phyloP scores from a whole-genome alignment of 2,329 filamentous ascomycete genomes.

The Domatiomyces catenatus region DNA sequence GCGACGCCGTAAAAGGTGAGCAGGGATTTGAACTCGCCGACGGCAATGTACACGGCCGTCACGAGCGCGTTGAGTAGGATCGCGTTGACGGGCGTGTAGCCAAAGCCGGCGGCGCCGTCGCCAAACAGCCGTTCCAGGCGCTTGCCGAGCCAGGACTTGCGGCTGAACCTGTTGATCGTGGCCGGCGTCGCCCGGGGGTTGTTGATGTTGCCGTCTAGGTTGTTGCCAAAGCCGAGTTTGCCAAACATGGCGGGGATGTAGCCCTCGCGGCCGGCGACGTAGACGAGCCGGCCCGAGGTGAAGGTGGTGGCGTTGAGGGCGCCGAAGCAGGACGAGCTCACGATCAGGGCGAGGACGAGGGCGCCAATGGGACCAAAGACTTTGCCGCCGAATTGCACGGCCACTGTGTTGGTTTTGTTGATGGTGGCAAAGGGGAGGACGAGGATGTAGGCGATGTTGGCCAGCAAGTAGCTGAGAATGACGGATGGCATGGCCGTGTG shows the following conservation, averaged over 20 bases:
- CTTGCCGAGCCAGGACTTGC: constrained; percentile 42
- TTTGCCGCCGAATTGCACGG: constrained; percentile 77
- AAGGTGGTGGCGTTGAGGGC: constrained; percentile 90
- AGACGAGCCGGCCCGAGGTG: constrained; percentile 79
- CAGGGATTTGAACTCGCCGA: constrained; percentile 82
- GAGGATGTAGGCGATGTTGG: constrained; percentile 87
- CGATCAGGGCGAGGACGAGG: constrained; percentile 71
- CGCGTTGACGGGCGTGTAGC: constrained; percentile 87
- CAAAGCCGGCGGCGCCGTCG: constrained; percentile 70
- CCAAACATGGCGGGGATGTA: constrained; percentile 77
- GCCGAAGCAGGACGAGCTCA: constrained; percentile 83
- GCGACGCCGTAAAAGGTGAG: constrained; percentile 96
- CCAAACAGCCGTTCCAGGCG: constrained; percentile 49
- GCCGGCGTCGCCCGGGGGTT: too few species aligned
- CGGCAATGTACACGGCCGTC: constrained; percentile 60
- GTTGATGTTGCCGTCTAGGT: neutral
- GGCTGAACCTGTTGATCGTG: constrained; percentile 25
- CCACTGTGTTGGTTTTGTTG: constrained; percentile 84
- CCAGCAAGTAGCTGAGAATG: constrained; percentile 75
- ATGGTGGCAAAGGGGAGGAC: constrained; percentile 70
- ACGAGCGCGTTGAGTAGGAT: constrained; percentile 66
- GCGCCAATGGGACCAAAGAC: constrained; percentile 77
- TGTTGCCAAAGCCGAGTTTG: constrained; percentile 53
- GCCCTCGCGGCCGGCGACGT: constrained; percentile 86
- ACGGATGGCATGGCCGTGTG: constrained; percentile 94